Percentiles rank a stretch among this genome's conserved stretches.
Conservation (phyloP, 192 early-diverging fungal species). For the Coemansia sp. region DNA sequence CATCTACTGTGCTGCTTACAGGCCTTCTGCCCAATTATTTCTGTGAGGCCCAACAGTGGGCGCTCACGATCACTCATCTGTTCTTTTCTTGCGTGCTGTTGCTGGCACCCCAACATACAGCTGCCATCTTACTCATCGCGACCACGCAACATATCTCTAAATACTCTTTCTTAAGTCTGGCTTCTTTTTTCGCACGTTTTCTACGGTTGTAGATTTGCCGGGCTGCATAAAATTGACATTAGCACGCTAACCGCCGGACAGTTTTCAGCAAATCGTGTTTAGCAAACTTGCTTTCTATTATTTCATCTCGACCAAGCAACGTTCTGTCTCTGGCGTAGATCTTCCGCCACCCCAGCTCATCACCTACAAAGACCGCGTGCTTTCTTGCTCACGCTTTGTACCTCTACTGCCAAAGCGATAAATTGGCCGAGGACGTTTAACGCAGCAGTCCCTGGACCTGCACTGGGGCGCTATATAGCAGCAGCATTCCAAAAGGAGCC, state of each 20-base stretch:
- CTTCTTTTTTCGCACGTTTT: not conserved
- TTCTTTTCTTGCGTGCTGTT: not conserved
- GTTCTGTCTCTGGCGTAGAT: not conserved
- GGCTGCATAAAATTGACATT: not conserved
- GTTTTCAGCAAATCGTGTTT: not conserved
- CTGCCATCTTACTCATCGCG: not conserved
- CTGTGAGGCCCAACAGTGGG: not conserved
- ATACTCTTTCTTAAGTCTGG: not conserved
- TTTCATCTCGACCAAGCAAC: conserved; percentile 1
- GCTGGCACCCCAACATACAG: not conserved
- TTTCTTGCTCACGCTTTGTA: not conserved
- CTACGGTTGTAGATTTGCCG: not conserved
- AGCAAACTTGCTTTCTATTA: not conserved
- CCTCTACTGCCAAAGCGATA: not conserved
- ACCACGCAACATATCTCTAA: not conserved
- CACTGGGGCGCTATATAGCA: not conserved
- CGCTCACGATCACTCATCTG: conserved; percentile 12
- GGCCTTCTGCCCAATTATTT: not conserved
- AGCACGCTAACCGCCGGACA: not conserved
- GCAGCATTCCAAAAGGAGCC: not conserved
- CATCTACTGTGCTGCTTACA: conserved; percentile 16
- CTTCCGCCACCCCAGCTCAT: conserved; percentile 1
- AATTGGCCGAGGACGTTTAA: not conserved
- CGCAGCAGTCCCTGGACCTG: not conserved
- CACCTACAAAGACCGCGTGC: conserved; percentile 1